phyloP scores from a whole-genome alignment of 2,329 filamentous ascomycete species.

The Celoporthe dispersa region DNA sequence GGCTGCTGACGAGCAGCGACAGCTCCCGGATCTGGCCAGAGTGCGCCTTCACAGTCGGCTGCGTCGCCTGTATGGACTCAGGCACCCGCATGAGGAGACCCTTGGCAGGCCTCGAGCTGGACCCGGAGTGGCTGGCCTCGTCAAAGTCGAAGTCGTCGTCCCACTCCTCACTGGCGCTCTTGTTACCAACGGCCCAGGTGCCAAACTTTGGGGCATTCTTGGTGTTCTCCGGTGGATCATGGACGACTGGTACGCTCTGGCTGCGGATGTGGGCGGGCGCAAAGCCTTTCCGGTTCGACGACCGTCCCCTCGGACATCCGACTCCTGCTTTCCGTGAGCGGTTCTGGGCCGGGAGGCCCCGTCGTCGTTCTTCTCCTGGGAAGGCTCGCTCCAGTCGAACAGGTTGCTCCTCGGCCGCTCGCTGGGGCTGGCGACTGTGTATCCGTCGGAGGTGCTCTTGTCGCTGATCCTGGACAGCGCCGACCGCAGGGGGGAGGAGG shows the following conservation, averaged over 20 bases:
- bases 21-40: constrained; percentile 84
- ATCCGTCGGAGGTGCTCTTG: constrained; percentile 46
- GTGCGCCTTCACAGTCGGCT: constrained; percentile 80
- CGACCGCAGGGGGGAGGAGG: constrained; percentile 56
- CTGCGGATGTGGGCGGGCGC: constrained; percentile 74
- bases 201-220: constrained; percentile 71
- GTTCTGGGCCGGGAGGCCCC: constrained; percentile 70
- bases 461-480: constrained; percentile 59
- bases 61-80: constrained; percentile 77
- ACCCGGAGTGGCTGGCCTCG: constrained; percentile 43
- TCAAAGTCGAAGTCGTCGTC: constrained; percentile 86
- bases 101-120: constrained; percentile 35
- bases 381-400: constrained; percentile 78
- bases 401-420: constrained; percentile 69
- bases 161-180: constrained; percentile 84
- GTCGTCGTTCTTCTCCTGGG: constrained; percentile 65
- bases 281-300: constrained; percentile 69
- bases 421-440: constrained; percentile 37
- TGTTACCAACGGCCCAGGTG: constrained; percentile 80
- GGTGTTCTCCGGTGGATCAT: constrained; percentile 59
- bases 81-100: constrained; percentile 70
- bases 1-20: constrained; percentile 78
- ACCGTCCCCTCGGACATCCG: constrained; percentile 73
- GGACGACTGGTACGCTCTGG: constrained; percentile 75
- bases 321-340: constrained; percentile 75